Base-by-base conservation (phyloP, 2,329 filamentous ascomycete species). In the Nakataea oryzae region DNA sequence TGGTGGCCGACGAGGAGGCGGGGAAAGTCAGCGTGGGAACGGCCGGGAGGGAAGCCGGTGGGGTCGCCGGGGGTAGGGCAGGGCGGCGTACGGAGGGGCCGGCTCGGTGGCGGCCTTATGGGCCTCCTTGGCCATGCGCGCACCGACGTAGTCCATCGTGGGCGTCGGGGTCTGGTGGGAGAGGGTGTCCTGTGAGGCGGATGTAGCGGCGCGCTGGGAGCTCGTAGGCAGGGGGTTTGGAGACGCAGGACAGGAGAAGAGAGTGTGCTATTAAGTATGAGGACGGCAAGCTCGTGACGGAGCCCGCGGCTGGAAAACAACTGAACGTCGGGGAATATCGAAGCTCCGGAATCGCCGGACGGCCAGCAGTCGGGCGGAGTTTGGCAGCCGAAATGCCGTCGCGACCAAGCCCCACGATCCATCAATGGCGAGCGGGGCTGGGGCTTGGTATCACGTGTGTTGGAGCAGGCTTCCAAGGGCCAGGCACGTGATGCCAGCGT, bases 91-190 rank as follows among this genome's bases (percentile, higher is more conserved):
- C 78, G 67, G 26, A 30, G 47, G 14, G 63, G 60, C 58, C 24
- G 63, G 57, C 29, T 63, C 29, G 26, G 69, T 66, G 26, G 70
- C 68, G n/a, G 73, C 69, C 65, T 75, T 77, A 67, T 78, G 75
- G 65, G 80, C 81, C 71, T 82, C 78, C 64, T 84, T 78, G 67
- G 77, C 77, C 69, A 84, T 76, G 65, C 81, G 79, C 64, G 82
- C 78, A 70, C 83, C 77, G 67, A 84, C 78, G 76, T 85, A 82
- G 63, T 85, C 82, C 82, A 85, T 85, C 11, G 54, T 34, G 62
- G 21, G 58, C n/a, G 26, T 41, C 17, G 54, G 26, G 54, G 12
- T 27, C 75, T 79, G 67, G 83, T 70, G 57, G 21, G 41, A n/a
- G 41, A n/a, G 41, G 21, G 9, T n/a, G 8, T 6, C 21, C 14